Conservation (phyloP, 768 basidiomycete species). For the Pulveroboletus sp. region DNA sequence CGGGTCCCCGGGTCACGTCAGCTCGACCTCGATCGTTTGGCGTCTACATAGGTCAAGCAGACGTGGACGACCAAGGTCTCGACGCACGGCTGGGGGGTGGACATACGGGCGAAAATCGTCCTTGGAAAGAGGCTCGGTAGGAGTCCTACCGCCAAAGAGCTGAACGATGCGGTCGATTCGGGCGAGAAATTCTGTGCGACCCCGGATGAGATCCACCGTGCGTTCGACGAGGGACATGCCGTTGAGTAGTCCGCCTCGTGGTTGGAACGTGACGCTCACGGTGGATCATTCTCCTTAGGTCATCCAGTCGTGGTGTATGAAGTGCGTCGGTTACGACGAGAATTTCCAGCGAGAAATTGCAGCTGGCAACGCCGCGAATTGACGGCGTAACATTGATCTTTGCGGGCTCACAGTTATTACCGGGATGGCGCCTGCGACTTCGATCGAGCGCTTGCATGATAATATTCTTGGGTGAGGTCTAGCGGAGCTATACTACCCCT, state of each 20-base stretch:
- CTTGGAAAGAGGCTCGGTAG: constrained; percentile 15
- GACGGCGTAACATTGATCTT: background rate
- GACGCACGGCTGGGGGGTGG: constrained; percentile 7
- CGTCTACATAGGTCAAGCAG: constrained; percentile 15
- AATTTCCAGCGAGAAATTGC: constrained; percentile 18
- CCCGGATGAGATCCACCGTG: constrained; percentile 11
- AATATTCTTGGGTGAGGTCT: background rate
- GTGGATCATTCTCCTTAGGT: background rate
- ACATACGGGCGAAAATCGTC: constrained; percentile 15
- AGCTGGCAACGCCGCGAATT: constrained; percentile 7
- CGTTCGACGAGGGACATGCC: constrained; percentile 15
- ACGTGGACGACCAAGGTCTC: constrained; percentile 19
- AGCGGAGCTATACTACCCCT: no score
- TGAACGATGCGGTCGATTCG: background rate
- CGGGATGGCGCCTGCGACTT: no score
- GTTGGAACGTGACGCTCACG: background rate
- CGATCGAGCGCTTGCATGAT: no score
- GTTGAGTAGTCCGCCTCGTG: constrained; percentile 1
- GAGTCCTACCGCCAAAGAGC: constrained; percentile 10
- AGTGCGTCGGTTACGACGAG: constrained; percentile 22
- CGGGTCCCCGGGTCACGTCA: background rate
- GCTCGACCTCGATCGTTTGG: background rate
- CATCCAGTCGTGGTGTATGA: constrained; percentile 17
- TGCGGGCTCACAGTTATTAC: no score
- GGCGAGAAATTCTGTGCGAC: constrained; percentile 10